Conservation (phyloP, 2,329 filamentous ascomycete species). For the Fusarium globosum region DNA sequence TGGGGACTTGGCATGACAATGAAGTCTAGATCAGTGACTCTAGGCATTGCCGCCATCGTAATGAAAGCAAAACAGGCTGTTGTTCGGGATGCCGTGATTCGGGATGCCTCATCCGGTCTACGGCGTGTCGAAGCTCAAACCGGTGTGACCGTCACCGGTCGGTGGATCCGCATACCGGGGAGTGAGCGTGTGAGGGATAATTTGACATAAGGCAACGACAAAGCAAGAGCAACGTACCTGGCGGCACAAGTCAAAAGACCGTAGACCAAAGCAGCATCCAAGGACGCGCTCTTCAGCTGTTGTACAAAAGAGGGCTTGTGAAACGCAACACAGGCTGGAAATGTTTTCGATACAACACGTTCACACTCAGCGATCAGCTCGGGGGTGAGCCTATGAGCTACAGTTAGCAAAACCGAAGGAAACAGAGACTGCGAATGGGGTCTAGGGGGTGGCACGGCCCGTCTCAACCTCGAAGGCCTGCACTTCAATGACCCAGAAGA, state of each 20-base stretch:
- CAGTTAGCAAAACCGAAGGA: slow-evolving; percentile 40
- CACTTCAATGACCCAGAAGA: background rate
- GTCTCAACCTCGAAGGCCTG: slow-evolving; percentile 22
- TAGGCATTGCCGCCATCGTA: background rate
- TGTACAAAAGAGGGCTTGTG: slow-evolving; percentile 72
- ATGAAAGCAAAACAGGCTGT: background rate
- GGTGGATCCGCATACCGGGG: slow-evolving; percentile 41
- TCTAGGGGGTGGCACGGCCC: slow-evolving; percentile 39
- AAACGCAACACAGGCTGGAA: slow-evolving; percentile 71
- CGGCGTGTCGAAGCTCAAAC: slow-evolving; percentile 20
- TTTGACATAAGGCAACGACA: background rate
- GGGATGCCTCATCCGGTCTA: slow-evolving; percentile 37
- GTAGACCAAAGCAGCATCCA: slow-evolving; percentile 68
- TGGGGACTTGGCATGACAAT: background rate
- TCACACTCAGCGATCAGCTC: slow-evolving; percentile 70
- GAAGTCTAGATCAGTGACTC: background rate
- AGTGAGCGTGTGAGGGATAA: slow-evolving; percentile 35
- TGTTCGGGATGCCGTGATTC: no score
- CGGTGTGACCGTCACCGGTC: slow-evolving; percentile 41
- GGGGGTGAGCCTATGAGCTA: slow-evolving; percentile 59
- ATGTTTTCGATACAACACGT: slow-evolving; percentile 69
- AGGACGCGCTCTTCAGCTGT: slow-evolving; percentile 66
- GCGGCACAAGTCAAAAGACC: slow-evolving; percentile 68
- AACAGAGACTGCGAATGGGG: slow-evolving; percentile 15
- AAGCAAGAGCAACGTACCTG: slow-evolving; percentile 59